Evolutionary conservation across 2,329 filamentous ascomycete species (phyloP), one percentile per base, ranked within the genome.

Genomic region (Colletotrichum viniferum): DNA sequence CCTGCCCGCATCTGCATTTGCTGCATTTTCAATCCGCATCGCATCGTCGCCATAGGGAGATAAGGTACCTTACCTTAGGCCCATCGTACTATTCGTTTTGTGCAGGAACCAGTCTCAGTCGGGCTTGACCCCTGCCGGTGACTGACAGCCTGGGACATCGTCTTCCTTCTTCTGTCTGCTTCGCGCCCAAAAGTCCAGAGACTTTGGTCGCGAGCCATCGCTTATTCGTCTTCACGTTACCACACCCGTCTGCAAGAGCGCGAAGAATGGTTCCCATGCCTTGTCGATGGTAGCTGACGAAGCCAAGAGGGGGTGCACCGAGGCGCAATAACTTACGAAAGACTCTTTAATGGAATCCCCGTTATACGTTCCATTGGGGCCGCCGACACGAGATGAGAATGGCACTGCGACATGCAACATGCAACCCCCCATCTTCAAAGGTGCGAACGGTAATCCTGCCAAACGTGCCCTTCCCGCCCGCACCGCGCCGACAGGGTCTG

Each of bases 31-130:
- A 56, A 34, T 43, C 18, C 30, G 61, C 56, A 21, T 21, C 48
- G 43, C 68, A 34, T 26, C 38, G 12, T 32, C 56, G 34, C 28
- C 61, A 74, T 13, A 67, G 16, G 26, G 52, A 74, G 61, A 74
- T 36, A 74, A 74, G 67, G 72, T 71, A 43, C 67, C 72, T 66
- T 74, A 34, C 67, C 61, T 71, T 74, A 74, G 72, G 60, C 48
- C 68, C 67, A 63, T 32, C 68, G 61, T 32, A 76, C 73, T 69
- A 76, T 76, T 68, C 48, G 28, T 65, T 73, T 73, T 62, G 69
- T 76, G 73, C 73, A 76, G 69, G 56, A 58, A 36, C 63, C 48
- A 73, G 63, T 68, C 73, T 69, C 73, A 30, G 73, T 76, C 48
- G 56, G 69, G 69, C 32, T 60, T 48, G 58, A 64, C 69, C 73